These are phyloP conservation scores for Paracamarosporium sp. DNA, from an alignment of 2,329 filamentous ascomycete genomes.

Conservation along the genomic window DNA sequence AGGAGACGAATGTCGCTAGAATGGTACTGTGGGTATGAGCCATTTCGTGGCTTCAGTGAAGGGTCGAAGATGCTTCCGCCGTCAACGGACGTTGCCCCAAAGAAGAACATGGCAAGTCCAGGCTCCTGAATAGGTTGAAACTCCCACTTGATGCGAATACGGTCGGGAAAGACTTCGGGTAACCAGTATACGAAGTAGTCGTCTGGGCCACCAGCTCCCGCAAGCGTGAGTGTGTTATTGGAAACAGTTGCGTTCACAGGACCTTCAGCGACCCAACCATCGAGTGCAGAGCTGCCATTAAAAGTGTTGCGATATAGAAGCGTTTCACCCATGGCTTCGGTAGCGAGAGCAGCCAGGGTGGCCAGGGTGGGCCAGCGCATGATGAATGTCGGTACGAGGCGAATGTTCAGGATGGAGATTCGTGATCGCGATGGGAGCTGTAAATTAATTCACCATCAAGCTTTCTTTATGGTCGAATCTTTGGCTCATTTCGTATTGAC, in stretches of 20 bases:
- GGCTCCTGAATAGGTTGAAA: constrained; percentile 40
- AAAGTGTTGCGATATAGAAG: constrained; percentile 45
- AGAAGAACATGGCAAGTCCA: constrained; percentile 45
- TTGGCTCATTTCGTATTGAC: neutral
- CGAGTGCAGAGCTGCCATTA: constrained; percentile 30
- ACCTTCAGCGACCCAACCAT: constrained; percentile 41
- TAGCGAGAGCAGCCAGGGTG: neutral
- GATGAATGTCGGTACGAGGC: neutral
- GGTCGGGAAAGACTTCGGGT: constrained; percentile 39
- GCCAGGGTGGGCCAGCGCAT: neutral
- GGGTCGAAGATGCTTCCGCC: constrained; percentile 39
- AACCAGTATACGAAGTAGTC: constrained; percentile 45
- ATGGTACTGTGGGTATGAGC: constrained; percentile 32
- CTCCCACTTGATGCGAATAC: constrained; percentile 42
- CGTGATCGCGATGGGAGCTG: no score
- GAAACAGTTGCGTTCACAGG: constrained; percentile 31
- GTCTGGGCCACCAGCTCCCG: constrained; percentile 27
- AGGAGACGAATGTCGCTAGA: constrained; percentile 25
- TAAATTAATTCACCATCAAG: no score
- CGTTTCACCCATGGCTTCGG: constrained; percentile 19
- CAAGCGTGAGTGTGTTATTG: constrained; percentile 35
- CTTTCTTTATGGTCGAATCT: no score
- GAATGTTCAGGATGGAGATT: neutral
- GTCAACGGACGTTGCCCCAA: constrained; percentile 34
- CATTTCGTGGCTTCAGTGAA: constrained; percentile 32